phyloP scores from a whole-genome alignment of 2,329 filamentous ascomycete species.

The Capronia americana region DNA sequence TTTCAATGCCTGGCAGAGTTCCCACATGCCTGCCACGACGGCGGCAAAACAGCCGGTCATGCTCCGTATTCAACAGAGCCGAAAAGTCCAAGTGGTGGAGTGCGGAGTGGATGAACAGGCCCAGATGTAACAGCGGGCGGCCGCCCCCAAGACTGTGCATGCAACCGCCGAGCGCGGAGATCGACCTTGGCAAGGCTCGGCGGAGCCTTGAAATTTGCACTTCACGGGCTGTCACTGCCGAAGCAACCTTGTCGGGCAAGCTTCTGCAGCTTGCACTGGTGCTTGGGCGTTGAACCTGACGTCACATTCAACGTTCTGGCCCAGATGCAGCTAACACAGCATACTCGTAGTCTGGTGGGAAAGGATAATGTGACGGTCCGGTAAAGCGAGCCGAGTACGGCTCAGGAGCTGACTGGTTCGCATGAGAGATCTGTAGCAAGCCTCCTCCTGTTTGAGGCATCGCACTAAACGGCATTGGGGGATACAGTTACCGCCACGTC shows the following conservation, averaged over 20 bases:
- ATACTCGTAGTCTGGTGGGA: background rate
- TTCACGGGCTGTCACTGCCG: background rate
- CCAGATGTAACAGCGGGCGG: conserved; percentile 17
- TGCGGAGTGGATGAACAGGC: conserved; percentile 1
- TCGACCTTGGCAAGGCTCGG: conserved; percentile 13
- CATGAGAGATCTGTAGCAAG: background rate
- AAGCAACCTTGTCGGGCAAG: background rate
- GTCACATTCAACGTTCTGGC: background rate
- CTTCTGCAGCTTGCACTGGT: conserved; percentile 1
- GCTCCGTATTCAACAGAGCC: background rate
- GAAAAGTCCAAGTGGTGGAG: background rate
- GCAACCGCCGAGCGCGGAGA: conserved; percentile 18
- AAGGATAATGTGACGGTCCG: background rate
- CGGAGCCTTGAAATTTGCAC: conserved; percentile 1
- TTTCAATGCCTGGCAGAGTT: background rate
- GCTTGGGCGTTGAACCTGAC: background rate
- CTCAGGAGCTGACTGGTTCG: background rate
- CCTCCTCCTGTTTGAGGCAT: background rate
- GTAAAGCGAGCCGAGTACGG: background rate
- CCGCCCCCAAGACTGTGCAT: conserved; percentile 2
- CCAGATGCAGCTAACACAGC: background rate
- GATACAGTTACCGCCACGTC: background rate
- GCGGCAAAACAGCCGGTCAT: background rate
- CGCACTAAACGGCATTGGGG: background rate
- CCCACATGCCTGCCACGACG: background rate